Evolutionary conservation across 2,329 filamentous ascomycete genomes (phyloP), one percentile per base, ranked within the genome.

Genomic region (Orbilia brochopaga): DNA sequence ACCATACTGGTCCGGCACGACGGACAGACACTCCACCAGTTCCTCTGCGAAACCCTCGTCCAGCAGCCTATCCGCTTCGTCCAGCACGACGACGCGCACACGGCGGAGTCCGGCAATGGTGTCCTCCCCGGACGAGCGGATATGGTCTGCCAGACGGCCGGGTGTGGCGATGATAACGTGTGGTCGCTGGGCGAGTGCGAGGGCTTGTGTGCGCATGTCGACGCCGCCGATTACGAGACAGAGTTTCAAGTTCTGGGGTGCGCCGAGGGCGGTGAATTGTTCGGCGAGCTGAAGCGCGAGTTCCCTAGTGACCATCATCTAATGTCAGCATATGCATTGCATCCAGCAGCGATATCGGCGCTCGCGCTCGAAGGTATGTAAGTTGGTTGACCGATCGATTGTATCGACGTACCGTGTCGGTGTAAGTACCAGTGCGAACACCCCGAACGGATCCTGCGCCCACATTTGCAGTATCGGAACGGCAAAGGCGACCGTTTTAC

Each of bases 151-250:
- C 21, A 99, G 83, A 46, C 94, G 87, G 17, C 94, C 92, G 1
- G 94, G 94, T 0, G 94, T 99, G 23, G 94, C 92, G 78, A 99
- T 94, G 50, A 99, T 90, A 57, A 99, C 82, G 78, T 99, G 94
- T 1, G 94, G 94, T 48, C 91, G 84, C 75, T 88, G 85, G 1
- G 89, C 86, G 17, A 99, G 85, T 15, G 88, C 89, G 74, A 96
- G 88, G 7, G 94, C 93, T 80, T 99, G 94, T 13, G 88, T 82
- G 55, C 91, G 87, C 91, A 97, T 97, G 78, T 99, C 93, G 30
- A 90, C 87, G 40, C 94, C 94, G 56, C 94, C 94, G 0, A 91
- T 97, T 46, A 99, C 85, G n/a, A 99, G 85, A 50, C 93, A 84
- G 2, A 90, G 88, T 79, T 96, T 96, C 75, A 99, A 85, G 64